Percentiles rank a stretch among this genome's conserved stretches.
These are phyloP conservation scores for Leccinum pellstonianum DNA, from an alignment of 768 basidiomycete genomes.

Conservation along the genomic window DNA sequence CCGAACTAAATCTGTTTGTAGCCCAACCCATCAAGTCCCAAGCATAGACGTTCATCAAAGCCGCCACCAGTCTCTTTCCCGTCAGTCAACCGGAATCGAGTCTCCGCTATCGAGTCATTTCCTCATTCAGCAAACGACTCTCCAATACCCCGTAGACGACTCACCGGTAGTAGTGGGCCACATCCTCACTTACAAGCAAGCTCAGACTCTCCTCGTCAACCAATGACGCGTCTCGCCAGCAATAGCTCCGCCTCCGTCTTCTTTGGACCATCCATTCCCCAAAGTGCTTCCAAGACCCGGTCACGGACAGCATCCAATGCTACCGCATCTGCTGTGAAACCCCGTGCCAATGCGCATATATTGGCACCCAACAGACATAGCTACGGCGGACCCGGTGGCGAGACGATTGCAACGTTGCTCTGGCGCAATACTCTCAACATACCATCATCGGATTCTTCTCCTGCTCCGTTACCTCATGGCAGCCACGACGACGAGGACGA, in stretches of 20 bases:
- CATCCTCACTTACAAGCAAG: conserved; percentile 28
- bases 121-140: too few relatives aligned
- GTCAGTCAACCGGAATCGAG: too few relatives aligned
- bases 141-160: too few relatives aligned
- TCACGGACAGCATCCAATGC: conserved; percentile 26
- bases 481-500: conserved; percentile 50
- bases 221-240: conserved; percentile 52
- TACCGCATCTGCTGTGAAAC: conserved; percentile 6
- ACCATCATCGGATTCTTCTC: conserved; percentile 55
- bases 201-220: conserved; percentile 32
- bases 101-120: too few relatives aligned
- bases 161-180: conserved; percentile 11
- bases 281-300: conserved; percentile 19
- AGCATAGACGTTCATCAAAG: too few relatives aligned
- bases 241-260: conserved; percentile 60
- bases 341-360: conserved; percentile 23
- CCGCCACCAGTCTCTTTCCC: too few relatives aligned
- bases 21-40: too few relatives aligned
- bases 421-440: conserved; percentile 39
- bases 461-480: conserved; percentile 31
- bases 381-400: conserved; percentile 52
- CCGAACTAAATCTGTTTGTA: background rate
- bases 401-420: conserved; percentile 29
- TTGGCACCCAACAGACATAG: conserved; percentile 56
- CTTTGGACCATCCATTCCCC: conserved; percentile 51